A percentile compares a stretch with the other conserved stretches of the same genome.
Conservation (phyloP, 257 asterid species). For the Thymus quinquecostatus region DNA sequence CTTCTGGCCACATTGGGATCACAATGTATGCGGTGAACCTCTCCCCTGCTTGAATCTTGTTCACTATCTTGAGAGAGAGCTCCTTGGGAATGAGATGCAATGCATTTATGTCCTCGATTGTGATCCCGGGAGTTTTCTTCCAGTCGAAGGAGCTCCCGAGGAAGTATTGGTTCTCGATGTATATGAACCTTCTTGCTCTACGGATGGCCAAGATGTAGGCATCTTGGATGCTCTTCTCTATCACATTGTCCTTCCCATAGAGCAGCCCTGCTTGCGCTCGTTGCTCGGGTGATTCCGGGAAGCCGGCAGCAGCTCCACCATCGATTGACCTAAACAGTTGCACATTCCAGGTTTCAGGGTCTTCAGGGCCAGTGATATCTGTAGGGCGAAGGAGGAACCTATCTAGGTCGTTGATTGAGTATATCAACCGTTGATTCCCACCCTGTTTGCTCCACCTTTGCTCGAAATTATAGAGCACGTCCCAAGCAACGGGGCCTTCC, state of each 20-base stretch:
- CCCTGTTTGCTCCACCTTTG: conserved; percentile 87
- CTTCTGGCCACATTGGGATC: conserved; percentile 98
- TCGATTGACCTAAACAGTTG: conserved; percentile 91
- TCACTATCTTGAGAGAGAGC: conserved; percentile 73
- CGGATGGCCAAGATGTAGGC: conserved; percentile 87
- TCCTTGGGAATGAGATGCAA: conserved; percentile 81
- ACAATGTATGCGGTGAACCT: conserved; percentile 74
- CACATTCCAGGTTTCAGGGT: conserved; percentile 72
- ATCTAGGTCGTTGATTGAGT: conserved; percentile 49
- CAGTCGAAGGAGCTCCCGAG: conserved; percentile 89
- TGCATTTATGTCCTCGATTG: conserved; percentile 64
- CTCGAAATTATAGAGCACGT: conserved; percentile 84
- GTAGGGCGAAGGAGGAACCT: conserved; percentile 48
- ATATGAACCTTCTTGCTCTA: conserved; percentile 75
- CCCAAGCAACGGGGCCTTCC: conserved; percentile 96
- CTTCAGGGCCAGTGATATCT: conserved; percentile 40
- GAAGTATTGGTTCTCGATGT: conserved; percentile 90
- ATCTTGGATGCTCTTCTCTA: conserved; percentile 86
- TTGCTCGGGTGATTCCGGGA: conserved; percentile 53
- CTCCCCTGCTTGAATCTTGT: conserved; percentile 71
- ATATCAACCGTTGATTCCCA: conserved; percentile 42
- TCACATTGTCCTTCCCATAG: conserved; percentile 63
- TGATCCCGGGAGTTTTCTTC: conserved; percentile 41
- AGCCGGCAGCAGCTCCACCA: conserved; percentile 64
- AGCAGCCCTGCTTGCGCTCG: conserved; percentile 62